Conservation (phyloP, 1,139 yeast genomes). For the Pichia kudriavzevii region DNA sequence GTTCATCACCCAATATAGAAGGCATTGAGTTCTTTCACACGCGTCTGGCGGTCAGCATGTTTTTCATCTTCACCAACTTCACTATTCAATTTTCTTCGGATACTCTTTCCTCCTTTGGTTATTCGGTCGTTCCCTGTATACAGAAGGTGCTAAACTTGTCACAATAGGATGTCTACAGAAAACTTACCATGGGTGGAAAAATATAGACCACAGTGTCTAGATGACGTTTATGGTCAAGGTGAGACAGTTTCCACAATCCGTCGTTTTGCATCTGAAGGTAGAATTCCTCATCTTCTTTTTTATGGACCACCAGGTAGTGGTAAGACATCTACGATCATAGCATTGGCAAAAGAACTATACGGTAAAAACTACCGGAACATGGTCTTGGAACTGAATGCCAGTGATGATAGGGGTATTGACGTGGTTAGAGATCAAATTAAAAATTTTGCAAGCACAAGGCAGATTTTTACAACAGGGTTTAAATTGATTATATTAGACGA, state of each 20-base stretch:
- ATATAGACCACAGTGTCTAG: slow-evolving; percentile 77
- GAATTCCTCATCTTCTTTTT: slow-evolving; percentile 80
- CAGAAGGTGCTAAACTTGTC: too few species aligned
- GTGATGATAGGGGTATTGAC: slow-evolving; percentile 82
- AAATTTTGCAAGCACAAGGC: slow-evolving; percentile 83
- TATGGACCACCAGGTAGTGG: slow-evolving; percentile 99
- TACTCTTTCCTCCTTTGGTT: too few species aligned
- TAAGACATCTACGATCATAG: slow-evolving; percentile 88
- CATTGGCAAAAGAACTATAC: slow-evolving; percentile 85
- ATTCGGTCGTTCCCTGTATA: too few species aligned
- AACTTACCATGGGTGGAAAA: slow-evolving; percentile 80
- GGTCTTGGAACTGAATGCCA: slow-evolving; percentile 87
- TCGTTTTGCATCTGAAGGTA: slow-evolving; percentile 75
- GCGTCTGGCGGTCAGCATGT: too few species aligned
- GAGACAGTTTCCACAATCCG: slow-evolving; percentile 78
- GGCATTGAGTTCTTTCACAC: too few species aligned
- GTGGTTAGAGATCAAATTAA: slow-evolving; percentile 81
- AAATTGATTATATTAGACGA: slow-evolving; percentile 91
- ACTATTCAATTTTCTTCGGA: too few species aligned
- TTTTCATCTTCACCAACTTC: too few species aligned
- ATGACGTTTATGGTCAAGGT: slow-evolving; percentile 87
- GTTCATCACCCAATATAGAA: too few species aligned
- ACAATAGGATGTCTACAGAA: too few species aligned
- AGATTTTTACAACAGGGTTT: slow-evolving; percentile 75
- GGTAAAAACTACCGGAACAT: slow-evolving; percentile 77